Percentiles rank a stretch among this genome's conserved stretches.
Conservation (phyloP, 495 filamentous ascomycete genomes). For the Aspergillus avenaceus region DNA sequence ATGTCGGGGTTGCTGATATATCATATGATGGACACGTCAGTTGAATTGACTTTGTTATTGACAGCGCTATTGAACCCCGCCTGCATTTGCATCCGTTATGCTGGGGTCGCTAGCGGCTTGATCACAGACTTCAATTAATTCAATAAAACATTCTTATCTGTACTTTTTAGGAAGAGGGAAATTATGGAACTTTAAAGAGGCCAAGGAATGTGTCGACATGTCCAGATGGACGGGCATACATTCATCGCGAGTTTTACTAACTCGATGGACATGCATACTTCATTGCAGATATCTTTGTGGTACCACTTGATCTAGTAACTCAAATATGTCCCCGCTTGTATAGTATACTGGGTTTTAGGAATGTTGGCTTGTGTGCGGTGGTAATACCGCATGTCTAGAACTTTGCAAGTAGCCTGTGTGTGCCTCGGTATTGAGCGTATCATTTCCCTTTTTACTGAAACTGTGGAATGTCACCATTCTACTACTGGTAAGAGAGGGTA, state of each 20-base stretch:
- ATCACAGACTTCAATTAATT: too few species aligned
- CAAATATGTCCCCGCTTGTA: not conserved
- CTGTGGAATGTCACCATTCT: not conserved
- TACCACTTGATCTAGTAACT: too few species aligned
- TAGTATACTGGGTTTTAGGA: not conserved
- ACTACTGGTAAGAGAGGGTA: not conserved
- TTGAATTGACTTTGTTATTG: constrained; percentile 11
- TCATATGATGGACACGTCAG: constrained; percentile 6
- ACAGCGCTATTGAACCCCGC: constrained; percentile 9
- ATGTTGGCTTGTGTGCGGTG: not conserved
- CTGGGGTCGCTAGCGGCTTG: not conserved
- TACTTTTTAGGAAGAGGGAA: not conserved
- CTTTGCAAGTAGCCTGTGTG: not conserved
- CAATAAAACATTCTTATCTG: too few species aligned
- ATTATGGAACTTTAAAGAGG: not conserved
- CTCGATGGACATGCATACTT: not conserved
- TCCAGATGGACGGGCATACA: not conserved
- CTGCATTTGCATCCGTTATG: constrained; percentile 9
- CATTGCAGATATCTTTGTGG: not conserved
- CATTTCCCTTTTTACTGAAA: not conserved
- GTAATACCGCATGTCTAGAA: not conserved
- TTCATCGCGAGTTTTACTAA: not conserved
- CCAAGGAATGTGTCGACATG: not conserved
- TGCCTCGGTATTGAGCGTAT: not conserved
- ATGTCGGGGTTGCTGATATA: not conserved